Percentiles rank a stretch among this genome's conserved stretches.
Conservation (phyloP, 2,329 filamentous ascomycete species). For the Epichloe brachyelytri region DNA sequence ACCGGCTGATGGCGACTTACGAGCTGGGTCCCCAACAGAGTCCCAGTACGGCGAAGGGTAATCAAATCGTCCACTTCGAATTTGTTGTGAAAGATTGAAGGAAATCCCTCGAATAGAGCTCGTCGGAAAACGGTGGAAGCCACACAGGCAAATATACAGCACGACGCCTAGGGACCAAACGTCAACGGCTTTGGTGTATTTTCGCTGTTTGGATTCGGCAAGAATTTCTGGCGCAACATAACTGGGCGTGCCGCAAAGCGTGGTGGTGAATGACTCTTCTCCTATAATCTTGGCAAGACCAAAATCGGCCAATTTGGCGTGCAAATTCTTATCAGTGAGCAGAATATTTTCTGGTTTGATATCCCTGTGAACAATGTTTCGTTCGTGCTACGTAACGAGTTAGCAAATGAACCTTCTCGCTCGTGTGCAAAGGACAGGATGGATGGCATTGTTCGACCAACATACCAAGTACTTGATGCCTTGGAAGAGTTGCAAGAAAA, state of each 20-base stretch:
- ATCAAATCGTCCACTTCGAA: slow-evolving; percentile 77
- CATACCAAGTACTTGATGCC: slow-evolving; percentile 89
- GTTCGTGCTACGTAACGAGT: slow-evolving; percentile 61
- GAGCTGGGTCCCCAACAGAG: slow-evolving; percentile 50
- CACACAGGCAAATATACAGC: slow-evolving; percentile 91
- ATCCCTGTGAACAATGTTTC: slow-evolving; percentile 92
- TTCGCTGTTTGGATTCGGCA: slow-evolving; percentile 64
- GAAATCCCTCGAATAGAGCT: slow-evolving; percentile 68
- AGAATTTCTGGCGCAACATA: slow-evolving; percentile 96
- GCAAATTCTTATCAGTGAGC: slow-evolving; percentile 69
- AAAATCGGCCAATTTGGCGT: slow-evolving; percentile 90
- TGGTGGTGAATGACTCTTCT: slow-evolving; percentile 95
- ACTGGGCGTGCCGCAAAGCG: slow-evolving; percentile 88
- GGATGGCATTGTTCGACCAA: slow-evolving; percentile 4
- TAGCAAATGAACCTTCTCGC: not conserved
- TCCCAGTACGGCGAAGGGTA: slow-evolving; percentile 92
- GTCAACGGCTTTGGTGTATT: slow-evolving; percentile 91
- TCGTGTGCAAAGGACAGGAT: not conserved
- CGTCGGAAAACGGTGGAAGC: slow-evolving; percentile 93
- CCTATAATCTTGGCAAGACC: slow-evolving; percentile 97
- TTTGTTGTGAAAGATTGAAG: slow-evolving; percentile 78
- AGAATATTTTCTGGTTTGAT: slow-evolving; percentile 98
- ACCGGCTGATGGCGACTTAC: slow-evolving; percentile 26
- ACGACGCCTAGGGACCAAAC: slow-evolving; percentile 97
- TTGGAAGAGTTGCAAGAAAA: slow-evolving; percentile 86